A percentile compares a stretch with the other conserved stretches of the same genome.
Conservation (phyloP, 106 monocot genomes). For the Acorus calamus region DNA sequence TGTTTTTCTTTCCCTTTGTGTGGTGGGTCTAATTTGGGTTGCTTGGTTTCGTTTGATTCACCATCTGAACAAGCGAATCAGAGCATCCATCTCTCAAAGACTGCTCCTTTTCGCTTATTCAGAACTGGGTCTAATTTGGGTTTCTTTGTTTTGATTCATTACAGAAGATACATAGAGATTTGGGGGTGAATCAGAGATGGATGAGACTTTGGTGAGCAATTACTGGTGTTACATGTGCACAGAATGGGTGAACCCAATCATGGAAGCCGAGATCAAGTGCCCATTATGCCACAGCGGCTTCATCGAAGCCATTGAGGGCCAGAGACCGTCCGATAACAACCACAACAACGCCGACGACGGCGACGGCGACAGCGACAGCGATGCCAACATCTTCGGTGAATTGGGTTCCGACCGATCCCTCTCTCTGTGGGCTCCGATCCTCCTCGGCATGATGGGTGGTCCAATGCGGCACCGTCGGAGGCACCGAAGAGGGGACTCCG, state of each 20-base stretch:
- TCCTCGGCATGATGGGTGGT: conserved; percentile 56
- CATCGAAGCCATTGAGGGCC: conserved; percentile 50
- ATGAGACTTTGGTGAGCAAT: conserved; percentile 26
- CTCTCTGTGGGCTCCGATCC: conserved; percentile 52
- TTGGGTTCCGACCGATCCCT: conserved; percentile 23
- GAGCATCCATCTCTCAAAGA: no score
- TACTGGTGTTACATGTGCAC: conserved; percentile 77
- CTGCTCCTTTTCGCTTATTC: no score
- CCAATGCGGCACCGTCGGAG: background rate
- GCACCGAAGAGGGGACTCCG: background rate
- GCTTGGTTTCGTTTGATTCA: no score
- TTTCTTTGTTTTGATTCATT: no score
- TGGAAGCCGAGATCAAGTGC: conserved; percentile 57
- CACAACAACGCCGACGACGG: no score
- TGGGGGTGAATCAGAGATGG: conserved; percentile 12
- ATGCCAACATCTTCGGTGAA: conserved; percentile 8
- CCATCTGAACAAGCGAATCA: no score
- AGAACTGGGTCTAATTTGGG: no score
- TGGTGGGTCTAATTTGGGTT: no score
- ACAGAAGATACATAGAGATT: no score
- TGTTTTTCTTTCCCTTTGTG: no score
- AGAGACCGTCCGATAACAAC: background rate
- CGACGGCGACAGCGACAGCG: no score
- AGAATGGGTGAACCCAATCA: conserved; percentile 35
- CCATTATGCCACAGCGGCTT: conserved; percentile 54